Percentiles rank a stretch among this genome's conserved stretches.
These are phyloP conservation scores for Luffa acutangula DNA, from an alignment of 306 rosid genomes.

Conservation along the genomic window DNA sequence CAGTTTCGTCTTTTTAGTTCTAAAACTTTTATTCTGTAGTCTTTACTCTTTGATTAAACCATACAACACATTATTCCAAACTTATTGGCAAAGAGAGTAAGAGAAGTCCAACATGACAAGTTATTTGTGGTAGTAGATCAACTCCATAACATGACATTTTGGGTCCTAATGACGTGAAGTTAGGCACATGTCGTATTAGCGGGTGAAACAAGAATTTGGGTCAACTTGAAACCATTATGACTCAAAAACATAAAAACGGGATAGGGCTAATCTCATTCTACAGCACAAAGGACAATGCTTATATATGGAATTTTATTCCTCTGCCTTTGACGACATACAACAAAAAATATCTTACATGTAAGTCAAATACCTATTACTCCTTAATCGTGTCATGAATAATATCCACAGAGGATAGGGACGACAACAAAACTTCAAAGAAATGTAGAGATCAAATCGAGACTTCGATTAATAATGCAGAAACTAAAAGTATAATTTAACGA, in stretches of 20 bases:
- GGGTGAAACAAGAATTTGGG: no score
- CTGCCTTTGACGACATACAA: neutral
- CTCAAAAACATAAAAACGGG: no score
- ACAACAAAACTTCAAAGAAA: neutral
- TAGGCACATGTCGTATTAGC: no score
- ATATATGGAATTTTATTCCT: no score
- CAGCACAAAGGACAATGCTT: no score
- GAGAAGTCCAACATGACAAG: neutral
- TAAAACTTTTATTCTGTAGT: neutral
- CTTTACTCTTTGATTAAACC: neutral
- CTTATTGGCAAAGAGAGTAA: neutral
- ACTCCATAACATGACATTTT: no score
- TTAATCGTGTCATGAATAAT: neutral
- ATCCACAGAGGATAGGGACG: neutral
- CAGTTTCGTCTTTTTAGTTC: neutral
- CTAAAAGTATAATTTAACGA: neutral
- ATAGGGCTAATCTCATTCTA: no score
- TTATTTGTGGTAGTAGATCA: neutral
- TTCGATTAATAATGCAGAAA: neutral
- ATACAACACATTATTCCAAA: neutral
- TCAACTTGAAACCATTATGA: no score
- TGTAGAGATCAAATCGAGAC: neutral
- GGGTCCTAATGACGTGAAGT: no score
- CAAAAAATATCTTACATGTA: neutral
- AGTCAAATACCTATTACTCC: neutral